Base-by-base conservation (phyloP, 2,329 filamentous ascomycete species). In the Dactylonectria estremocensis region DNA sequence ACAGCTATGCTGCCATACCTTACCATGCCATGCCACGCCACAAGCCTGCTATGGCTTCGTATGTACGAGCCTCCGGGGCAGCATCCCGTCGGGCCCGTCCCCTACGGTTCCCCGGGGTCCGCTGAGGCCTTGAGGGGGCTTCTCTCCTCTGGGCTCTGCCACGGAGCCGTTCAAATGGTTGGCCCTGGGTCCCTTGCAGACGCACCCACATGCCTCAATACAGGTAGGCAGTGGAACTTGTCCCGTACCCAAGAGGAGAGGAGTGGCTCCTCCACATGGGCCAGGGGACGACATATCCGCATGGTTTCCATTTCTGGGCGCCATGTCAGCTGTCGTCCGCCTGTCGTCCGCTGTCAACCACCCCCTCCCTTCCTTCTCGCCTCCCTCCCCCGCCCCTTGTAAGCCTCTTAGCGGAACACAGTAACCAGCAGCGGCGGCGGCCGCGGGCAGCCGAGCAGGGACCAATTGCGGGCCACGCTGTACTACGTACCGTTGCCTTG, bases 401-500 rank as follows among this genome's bases (percentile, higher is more conserved):
- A n/a, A n/a, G 14, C 37, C 37, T 40, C 37, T 3, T 28, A 40
- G 37, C 37, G 37, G 37, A 13, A 16, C 3, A 37, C 5, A 37
- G 9, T n/a, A 37, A 9, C 35, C 35, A 37, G 35, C 9, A 11
- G 35, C 28, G 24, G 22, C n/a, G 31, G 33, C 50, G 9, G 24
- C 28, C 40, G 16, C 10, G 31, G 57, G 14, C 7, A 54, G 35
- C 33, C 5, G 37, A 24, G 37, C 53, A 54, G 31, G 66, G 55
- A 49, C 72, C 69, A 74, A 72, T 72, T 43, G 68, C 48, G 33
- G 60, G 20, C 56, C 63, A 66, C 52, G 56, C 49, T 67, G 58
- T 64, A n/a, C n/a, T n/a, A n/a, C n/a, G n/a, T n/a, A 71, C 71
- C 66, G 66, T 61, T 24, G 64, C 61, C 56, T 66, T 63, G 69